Base-by-base conservation (phyloP, 805 yeast genomes). In the Metschnikowia shivogae region DNA sequence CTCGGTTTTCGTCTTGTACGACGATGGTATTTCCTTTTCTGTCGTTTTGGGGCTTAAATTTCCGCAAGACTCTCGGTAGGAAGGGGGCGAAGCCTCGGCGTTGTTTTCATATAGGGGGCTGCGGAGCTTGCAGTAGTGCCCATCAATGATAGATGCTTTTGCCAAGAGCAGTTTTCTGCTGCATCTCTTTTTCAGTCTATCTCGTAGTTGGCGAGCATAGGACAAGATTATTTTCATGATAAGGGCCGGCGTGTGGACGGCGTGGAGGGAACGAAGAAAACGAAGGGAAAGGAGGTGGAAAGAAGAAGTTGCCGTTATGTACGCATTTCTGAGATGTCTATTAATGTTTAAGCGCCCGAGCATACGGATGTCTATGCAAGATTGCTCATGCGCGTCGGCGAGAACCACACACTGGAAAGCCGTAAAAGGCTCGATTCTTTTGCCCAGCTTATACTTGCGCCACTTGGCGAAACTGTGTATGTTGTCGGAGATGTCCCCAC, bases 81-180 rank as follows among this genome's bases (percentile, higher is more conserved):
- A 20, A 9, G 41, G 41, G 10, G 41, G 41, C 3, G n/a, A 30
- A 3, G 7, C 34, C 8, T 29, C 26, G 14, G 14, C 13, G n/a
- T 36, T 24, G 32, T 36, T 36, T 17, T 27, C 32, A 36, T 36
- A 36, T 9, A 22, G 39, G 31, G 39, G 39, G 32, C 39, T 27
- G 5, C 24, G 26, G 26, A 26, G 32, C 32, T 36, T 5, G 31
- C 17, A 17, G 6, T 27, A 17, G 3, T 22, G 39, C 22, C n/a
- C 14, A 12, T 20, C 32, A 22, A 22, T 22, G 26, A 22, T 22
- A 7, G 26, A 22, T 22, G 26, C 8, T 22, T 22, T 22, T 5
- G 26, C 8, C 26, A 17, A 17, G 17, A 17, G 17, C 17, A 13
- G 12, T 17, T 27, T 36, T 14, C 19, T 27, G 32, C 32, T 14